Base-by-base conservation (phyloP, 2,329 filamentous ascomycete species). In the Beauveria brongniartii region DNA sequence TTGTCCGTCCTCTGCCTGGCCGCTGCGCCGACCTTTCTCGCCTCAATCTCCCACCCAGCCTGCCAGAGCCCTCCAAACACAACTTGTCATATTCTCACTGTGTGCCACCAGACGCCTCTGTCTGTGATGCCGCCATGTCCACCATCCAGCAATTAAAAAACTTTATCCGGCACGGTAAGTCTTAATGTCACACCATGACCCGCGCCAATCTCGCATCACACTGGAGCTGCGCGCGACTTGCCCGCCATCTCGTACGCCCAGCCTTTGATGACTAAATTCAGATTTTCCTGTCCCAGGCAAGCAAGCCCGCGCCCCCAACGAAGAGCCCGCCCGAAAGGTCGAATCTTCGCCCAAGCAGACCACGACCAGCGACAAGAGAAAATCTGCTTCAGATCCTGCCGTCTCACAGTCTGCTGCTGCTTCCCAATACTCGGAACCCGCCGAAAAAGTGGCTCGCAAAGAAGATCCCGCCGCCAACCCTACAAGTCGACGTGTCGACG, bases 61-160 rank as follows among this genome's bases (percentile, higher is more conserved):
- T 9, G 41, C 18, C 24, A 51, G 10, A 37, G 26, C 12, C 5
- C 41, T 10, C 24, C 26, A 37, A 55, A 43, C 22, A 18, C 22
- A 18, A 5, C 52, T 54, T 5, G 5, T 30, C 37, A 37, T 44
- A 44, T 52, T 26, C 30, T 24, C n/a, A 46, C 48, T 47, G 34
- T 46, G 51, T 48, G 26, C 51, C 22, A 46, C 51, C 52, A 61
- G 52, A 55, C 59, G 34, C 16, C 7, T 43, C 10, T 10, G 59
- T 61, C 46, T 55, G 59, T 61, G 52, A 56, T 51, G 59, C 52
- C 30, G 34, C 16, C 53, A 86, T 86, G 83, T 86, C 83, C 70
- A 85, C 84, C 67, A 96, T 97, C 78, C 93, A 97, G 79, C 94
- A 94, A 73, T 85, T 97, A 69, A 97, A 97, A 78, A 97, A 97